Evolutionary conservation across 1,284 basidiomycete species (phyloP), one percentile per base, ranked within the genome.

Genomic region (Cutaneotrichosporon mucoides): DNA sequence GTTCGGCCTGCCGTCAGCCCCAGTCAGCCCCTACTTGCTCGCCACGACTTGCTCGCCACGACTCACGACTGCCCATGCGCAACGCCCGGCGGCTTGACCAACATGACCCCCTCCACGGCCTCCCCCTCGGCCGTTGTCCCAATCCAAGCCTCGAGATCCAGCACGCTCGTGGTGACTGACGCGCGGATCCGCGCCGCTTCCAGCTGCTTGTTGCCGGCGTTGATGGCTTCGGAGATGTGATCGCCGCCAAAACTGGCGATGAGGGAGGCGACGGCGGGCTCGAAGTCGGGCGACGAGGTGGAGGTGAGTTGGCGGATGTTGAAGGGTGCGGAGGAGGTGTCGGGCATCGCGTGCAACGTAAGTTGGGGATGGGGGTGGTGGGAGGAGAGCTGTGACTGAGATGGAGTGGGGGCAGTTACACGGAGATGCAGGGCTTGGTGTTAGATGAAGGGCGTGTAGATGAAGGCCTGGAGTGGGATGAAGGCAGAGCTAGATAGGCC

Each of bases 31-130:
- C 12, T 33, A 6, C 37, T 3, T 3, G 24, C n/a, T 9, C 37
- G 5, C 38, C 35, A 24, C 43, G 8, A 5, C 44, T 37, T 24
- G 10, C 45, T 15, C 16, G 8, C 43, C 43, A 16, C 33, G 10
- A 53, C 61, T 56, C 54, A 62, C 61, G 53, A 59, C 51, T 56
- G 56, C n/a, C 57, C 51, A 44, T 59, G 61, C 57, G 49, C 61
- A 11, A 59, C 37, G 6, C 61, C 61, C 7, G 54, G 54, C 41
- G 49, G 61, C 57, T 62, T 62, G 42, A 54, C 57, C 38, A 59
- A 49, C 61, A 62, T 53, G 9, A 62, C 57, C 16, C 41, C 56
- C 35, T 49, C 46, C 0, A 59, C 52, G 5, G 8, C 24, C n/a
- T 49, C 61, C 3, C 34, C 46, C n/a, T 24, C 33, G 35, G 35